A percentile compares a stretch with the other conserved stretches of the same genome.
Conservation (phyloP, 75 land plant genomes). For the Chamaecyparis obtusa region DNA sequence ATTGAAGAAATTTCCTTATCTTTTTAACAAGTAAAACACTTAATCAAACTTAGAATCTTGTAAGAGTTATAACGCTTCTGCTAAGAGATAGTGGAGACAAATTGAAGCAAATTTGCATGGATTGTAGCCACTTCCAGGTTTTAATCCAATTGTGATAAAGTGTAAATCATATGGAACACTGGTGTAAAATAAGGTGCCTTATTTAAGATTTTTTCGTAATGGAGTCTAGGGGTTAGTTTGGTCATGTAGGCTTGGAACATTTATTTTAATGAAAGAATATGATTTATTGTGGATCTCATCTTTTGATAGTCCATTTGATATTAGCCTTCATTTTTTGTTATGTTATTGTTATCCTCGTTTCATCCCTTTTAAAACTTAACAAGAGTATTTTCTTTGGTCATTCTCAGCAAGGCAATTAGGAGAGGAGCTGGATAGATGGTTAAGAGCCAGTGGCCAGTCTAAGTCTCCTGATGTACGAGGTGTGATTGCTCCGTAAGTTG, state of each 20-base stretch:
- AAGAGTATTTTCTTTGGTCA: conserved; percentile 10
- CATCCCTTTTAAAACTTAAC: neutral
- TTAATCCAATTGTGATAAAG: neutral
- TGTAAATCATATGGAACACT: neutral
- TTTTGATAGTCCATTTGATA: neutral
- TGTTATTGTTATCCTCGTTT: conserved; percentile 11
- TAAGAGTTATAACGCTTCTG: neutral
- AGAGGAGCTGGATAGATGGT: conserved; percentile 89
- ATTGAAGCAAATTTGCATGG: neutral
- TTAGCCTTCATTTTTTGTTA: neutral
- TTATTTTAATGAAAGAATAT: neutral
- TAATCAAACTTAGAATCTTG: neutral
- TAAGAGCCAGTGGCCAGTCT: conserved; percentile 51
- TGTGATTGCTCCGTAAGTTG: conserved; percentile 95
- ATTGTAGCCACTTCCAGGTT: neutral
- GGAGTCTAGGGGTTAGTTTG: neutral
- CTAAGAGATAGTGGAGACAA: neutral
- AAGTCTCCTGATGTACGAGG: conserved; percentile 81
- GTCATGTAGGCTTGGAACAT: neutral
- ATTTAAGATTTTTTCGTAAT: neutral
- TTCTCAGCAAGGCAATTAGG: conserved; percentile 59
- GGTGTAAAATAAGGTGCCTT: neutral
- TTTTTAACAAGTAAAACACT: neutral
- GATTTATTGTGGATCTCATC: neutral
- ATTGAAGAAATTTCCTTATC: neutral